Base-by-base conservation (phyloP, 129 eudicot species). In the Lactuca saligna region DNA sequence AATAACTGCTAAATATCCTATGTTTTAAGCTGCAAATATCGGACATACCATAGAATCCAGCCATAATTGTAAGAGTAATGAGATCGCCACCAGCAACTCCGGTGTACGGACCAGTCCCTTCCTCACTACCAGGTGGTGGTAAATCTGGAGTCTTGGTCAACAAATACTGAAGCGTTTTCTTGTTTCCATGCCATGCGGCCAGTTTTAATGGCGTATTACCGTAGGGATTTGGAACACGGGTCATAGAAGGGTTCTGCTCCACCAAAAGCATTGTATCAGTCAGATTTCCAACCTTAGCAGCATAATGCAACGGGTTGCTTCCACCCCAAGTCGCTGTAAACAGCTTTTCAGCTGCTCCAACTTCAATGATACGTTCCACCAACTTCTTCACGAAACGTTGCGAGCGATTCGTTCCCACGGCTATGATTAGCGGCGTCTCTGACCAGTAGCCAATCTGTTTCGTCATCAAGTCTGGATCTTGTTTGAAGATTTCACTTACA, bases 351-450 rank as follows among this genome's bases (percentile, higher is more conserved):
- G 13, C 4, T 4, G 72, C 72, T 14, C 50, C 61, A 12, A 66
- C 8, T 5, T 20, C 61, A 10, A 33, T n/a, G 3, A 53, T 15
- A 33, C 20, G 12, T 34, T 67, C 72, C 34, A 67, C 50, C 4
- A 67, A 33, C 34, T 35, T 53, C 46, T 53, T 34, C 16, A 67
- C 58, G 17, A 67, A 67, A 11, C 4, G 15, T 16, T 67, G 48
- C 17, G 72, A 67, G 9, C 49, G 60, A 14, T 67, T 51, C 3
- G 72, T 67, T 33, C 72, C 72, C 16, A 67, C 72, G 4, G 72
- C 61, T 53, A 67, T 53, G 5, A 53, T 35, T 35, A 67, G 16
- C 17, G 72, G 72, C 3, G 53, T 67, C 38, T 67, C 72, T 5
- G 16, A 33, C 50, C 62, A 54, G 12, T 38, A 38, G 2, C 17